phyloP scores from a whole-genome alignment of 768 basidiomycete genomes.

The Collybia mongolica region DNA sequence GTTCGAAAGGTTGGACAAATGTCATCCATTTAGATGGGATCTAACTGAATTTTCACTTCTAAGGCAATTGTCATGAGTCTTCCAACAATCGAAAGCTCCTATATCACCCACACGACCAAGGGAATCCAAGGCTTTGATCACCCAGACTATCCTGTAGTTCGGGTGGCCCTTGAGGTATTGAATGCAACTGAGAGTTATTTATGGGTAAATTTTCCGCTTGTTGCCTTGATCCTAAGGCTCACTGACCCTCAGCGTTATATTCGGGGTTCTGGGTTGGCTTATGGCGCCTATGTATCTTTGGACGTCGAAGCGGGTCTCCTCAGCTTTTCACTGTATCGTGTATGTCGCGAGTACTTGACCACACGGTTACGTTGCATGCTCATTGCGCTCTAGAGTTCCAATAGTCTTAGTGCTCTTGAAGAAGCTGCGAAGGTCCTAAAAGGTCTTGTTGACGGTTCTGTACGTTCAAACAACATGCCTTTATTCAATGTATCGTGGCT shows the following conservation, averaged over 20 bases:
- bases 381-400: constrained; percentile 59
- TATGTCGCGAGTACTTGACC: constrained; percentile 30
- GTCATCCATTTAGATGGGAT: neutral
- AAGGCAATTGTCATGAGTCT: constrained; percentile 86
- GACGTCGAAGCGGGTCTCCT: constrained; percentile 81
- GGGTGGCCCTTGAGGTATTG: constrained; percentile 81
- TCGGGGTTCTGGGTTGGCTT: constrained; percentile 92
- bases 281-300: constrained; percentile 75
- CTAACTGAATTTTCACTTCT: constrained; percentile 11
- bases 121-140: constrained; percentile 79
- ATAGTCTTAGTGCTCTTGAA: constrained; percentile 74
- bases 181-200: constrained; percentile 94
- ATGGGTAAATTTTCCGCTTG: constrained; percentile 57
- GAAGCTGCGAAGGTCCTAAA: constrained; percentile 78
- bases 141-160: constrained; percentile 80
- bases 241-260: constrained; percentile 68
- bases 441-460: constrained; percentile 80
- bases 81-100: constrained; percentile 94
- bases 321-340: constrained; percentile 77
- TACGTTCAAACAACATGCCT: constrained; percentile 30
- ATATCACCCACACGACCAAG: constrained; percentile 73
- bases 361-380: neutral
- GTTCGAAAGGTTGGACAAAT: constrained; percentile 54
- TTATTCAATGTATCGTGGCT: too few relatives aligned
- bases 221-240: neutral